Evolutionary conservation across 768 basidiomycete species (phyloP), one percentile per base, ranked within the genome.

Genomic region (Erythrobasidium yunnanense): DNA sequence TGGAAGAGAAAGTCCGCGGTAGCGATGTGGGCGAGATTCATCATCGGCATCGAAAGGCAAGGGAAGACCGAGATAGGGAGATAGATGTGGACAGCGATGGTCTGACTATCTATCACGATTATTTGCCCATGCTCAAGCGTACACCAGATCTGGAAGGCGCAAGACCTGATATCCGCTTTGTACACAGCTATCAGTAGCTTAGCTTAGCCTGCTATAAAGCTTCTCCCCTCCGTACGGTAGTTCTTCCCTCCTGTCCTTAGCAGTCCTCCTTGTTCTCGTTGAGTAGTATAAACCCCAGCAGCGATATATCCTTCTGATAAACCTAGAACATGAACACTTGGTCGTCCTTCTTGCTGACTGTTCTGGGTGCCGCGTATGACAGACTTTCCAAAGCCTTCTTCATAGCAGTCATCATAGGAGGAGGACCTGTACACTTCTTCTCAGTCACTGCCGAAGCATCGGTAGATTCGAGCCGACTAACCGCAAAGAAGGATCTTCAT

Each of bases 401-500:
- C 86, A 87, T 87, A 17, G 86, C 86, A 18, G 76, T 79, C 76
- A 86, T 82, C 86, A 87, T 87, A 0, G 86, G 86, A 1, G 85
- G 85, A 42, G 86, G 86, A 33, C 82, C 82, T 87, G 69, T 53
- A 66, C 0, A 33, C 32, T 23, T 8, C n/a, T 60, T 7, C n/a
- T 42, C 20, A n/a, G n/a, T n/a, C 46, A 20, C 5, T 29, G 18
- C 7, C 30, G 20, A 54, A n/a, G 30, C 27, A 22, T 63, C 5
- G n/a, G 22, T 23, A 18, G 29, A 50, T 22, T n/a, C n/a, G n/a
- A n/a, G n/a, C n/a, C 5, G 4, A 73, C 73, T 79, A 80, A 77
- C 90, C 90, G 76, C 90, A 95, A 74, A 95, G 81, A 65, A 93
- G 82, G 55, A 92, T 79, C 77, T 90, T 91, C 81, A 84, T 85